phyloP scores from a whole-genome alignment of 257 asterid genomes.

The Gynochthodes officinalis region DNA sequence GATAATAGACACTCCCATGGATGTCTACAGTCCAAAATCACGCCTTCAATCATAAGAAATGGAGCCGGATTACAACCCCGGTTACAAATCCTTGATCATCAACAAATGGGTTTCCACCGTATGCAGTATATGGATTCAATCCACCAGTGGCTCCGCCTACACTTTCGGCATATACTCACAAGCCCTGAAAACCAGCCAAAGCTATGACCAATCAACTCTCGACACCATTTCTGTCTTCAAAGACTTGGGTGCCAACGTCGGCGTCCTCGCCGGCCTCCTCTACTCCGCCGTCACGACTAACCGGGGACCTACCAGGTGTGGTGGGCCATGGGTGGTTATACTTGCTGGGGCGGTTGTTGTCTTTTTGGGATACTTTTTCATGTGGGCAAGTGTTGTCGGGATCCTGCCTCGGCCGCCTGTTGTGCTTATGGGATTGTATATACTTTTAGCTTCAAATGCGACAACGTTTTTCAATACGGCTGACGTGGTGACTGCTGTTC shows the following conservation, averaged over 20 bases:
- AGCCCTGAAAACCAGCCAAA: conserved; percentile 27
- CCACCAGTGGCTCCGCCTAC: conserved; percentile 39
- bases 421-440: conserved; percentile 58
- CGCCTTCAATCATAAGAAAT: not conserved
- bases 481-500: conserved; percentile 79
- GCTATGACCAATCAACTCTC: conserved; percentile 80
- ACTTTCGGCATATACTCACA: conserved; percentile 35
- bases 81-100: conserved; percentile 22
- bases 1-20: too few species aligned
- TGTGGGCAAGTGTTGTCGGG: conserved; percentile 84
- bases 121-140: conserved; percentile 39
- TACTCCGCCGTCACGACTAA: conserved; percentile 40
- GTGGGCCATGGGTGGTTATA: conserved; percentile 70
- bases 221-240: conserved; percentile 73
- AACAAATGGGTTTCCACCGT: conserved; percentile 41
- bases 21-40: not conserved
- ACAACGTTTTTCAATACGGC: conserved; percentile 87
- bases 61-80: conserved; percentile 43
- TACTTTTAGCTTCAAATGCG: conserved; percentile 81
- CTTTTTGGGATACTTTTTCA: conserved; percentile 78
- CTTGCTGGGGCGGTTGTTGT: conserved; percentile 23
- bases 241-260: conserved; percentile 82
- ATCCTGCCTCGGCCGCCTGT: conserved; percentile 56
- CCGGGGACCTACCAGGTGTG: conserved; percentile 5
- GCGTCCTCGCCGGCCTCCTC: conserved; percentile 70